Evolutionary conservation across 2,329 filamentous ascomycete species (phyloP).

Genomic region (Microdochium nivale): DNA sequence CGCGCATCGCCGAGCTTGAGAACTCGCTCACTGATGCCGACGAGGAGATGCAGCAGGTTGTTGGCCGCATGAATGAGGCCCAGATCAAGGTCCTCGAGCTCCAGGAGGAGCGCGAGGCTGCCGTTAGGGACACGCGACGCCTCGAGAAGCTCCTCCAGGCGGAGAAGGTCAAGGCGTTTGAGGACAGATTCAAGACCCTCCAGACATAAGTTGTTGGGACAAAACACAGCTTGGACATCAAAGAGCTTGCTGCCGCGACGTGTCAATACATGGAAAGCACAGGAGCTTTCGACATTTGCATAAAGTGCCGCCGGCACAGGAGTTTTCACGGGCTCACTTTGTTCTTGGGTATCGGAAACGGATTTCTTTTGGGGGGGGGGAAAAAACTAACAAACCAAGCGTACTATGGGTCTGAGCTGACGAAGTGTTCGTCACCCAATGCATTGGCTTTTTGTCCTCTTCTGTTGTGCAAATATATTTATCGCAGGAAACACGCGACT

Average conservation of each 20-base stretch:
- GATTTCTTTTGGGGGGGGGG: too few relatives aligned
- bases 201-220: background rate
- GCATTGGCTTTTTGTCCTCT: too few relatives aligned
- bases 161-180: constrained; percentile 50
- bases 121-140: constrained; percentile 60
- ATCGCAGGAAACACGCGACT: background rate
- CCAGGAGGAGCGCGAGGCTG: constrained; percentile 67
- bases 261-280: background rate
- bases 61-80: constrained; percentile 71
- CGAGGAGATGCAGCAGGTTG: constrained; percentile 74
- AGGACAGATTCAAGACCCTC: constrained; percentile 8
- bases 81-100: constrained; percentile 78
- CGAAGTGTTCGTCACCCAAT: background rate
- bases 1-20: constrained; percentile 77
- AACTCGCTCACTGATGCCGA: constrained; percentile 69
- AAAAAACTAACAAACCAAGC: background rate
- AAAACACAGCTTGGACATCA: too few relatives aligned
- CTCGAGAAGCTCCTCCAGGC: constrained; percentile 59
- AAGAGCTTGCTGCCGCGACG: too few relatives aligned
- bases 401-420: background rate
- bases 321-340: background rate
- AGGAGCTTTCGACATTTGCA: background rate
- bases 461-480: background rate
- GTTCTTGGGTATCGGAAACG: background rate
- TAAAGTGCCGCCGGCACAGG: background rate